Conservation (phyloP, 768 basidiomycete species). For the Calocybe gangraenosa region DNA sequence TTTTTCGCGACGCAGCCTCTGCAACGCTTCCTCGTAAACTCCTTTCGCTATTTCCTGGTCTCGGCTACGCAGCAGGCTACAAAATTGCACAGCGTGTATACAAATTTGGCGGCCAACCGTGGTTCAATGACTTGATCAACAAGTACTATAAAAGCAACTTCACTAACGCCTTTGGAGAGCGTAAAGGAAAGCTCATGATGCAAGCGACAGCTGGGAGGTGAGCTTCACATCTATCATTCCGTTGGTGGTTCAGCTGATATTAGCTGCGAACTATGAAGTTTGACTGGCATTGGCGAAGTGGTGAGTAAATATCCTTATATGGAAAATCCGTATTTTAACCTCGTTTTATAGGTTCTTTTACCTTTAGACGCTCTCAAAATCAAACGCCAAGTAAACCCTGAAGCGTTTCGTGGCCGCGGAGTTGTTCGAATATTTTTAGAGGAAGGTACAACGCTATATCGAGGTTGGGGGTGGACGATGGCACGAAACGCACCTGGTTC, state of each 20-base stretch:
- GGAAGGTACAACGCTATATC: constrained; percentile 88
- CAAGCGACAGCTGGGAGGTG: constrained; percentile 94
- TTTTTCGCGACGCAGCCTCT: constrained; percentile 82
- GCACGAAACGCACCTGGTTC: constrained; percentile 94
- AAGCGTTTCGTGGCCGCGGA: constrained; percentile 94
- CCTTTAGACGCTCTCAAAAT: constrained; percentile 97
- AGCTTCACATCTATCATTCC: constrained; percentile 14
- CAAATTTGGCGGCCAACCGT: constrained; percentile 99
- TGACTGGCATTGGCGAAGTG: constrained; percentile 92
- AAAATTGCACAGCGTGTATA: constrained; percentile 91
- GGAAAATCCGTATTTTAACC: no score
- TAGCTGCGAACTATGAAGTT: constrained; percentile 29
- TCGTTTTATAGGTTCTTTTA: constrained; percentile 71
- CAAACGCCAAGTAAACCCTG: constrained; percentile 97
- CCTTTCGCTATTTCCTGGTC: constrained; percentile 93
- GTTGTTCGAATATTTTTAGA: constrained; percentile 86
- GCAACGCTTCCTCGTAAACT: constrained; percentile 67
- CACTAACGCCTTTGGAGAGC: constrained; percentile 84
- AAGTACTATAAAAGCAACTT: constrained; percentile 80
- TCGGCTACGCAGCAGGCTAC: constrained; percentile 98
- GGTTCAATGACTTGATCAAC: constrained; percentile 89
- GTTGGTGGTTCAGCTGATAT: no score
- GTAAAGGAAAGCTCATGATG: constrained; percentile 94
- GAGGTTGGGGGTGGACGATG: constrained; percentile 99
- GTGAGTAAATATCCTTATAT: no score